Conservation (phyloP, 352 stramenopile genomes). For the Phytopythium vexans region DNA sequence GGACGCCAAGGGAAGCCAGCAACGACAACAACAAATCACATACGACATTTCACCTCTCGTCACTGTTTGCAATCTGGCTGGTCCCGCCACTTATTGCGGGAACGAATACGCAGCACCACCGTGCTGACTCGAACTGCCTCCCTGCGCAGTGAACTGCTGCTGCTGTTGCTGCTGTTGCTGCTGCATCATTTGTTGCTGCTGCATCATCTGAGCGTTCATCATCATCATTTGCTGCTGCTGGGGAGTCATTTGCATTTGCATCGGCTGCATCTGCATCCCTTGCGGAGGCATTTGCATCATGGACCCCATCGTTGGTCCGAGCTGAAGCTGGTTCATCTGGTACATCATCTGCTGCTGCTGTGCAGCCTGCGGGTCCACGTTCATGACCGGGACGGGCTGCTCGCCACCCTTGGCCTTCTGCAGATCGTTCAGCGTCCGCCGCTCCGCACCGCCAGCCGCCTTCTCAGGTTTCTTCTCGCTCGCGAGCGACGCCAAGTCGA, state of each 20-base stretch:
- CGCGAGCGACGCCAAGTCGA: constrained; percentile 51
- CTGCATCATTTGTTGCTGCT: constrained; percentile 24
- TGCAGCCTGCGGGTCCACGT: constrained; percentile 20
- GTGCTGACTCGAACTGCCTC: neutral
- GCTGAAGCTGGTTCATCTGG: constrained; percentile 35
- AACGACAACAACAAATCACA: too few species aligned
- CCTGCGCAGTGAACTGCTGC: constrained; percentile 15
- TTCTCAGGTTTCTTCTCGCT: constrained; percentile 49
- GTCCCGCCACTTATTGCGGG: neutral
- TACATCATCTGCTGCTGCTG: constrained; percentile 22
- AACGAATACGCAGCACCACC: neutral
- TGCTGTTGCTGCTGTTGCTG: constrained; percentile 22
- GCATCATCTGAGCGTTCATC: constrained; percentile 38
- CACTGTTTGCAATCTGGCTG: neutral
- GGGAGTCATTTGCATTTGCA: constrained; percentile 13
- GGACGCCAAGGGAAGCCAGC: too few species aligned
- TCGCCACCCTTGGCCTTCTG: constrained; percentile 36
- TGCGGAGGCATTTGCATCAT: constrained; percentile 34
- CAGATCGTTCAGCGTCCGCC: constrained; percentile 57
- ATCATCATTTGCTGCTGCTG: constrained; percentile 32
- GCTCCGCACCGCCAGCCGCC: constrained; percentile 22
- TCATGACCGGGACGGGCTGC: constrained; percentile 38
- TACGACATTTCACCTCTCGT: too few species aligned
- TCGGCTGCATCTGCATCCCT: constrained; percentile 25
- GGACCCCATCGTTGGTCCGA: constrained; percentile 26